These are phyloP conservation scores for Fusarium pseudocircinatum DNA, from an alignment of 2,329 filamentous ascomycete genomes.

Conservation along the genomic window DNA sequence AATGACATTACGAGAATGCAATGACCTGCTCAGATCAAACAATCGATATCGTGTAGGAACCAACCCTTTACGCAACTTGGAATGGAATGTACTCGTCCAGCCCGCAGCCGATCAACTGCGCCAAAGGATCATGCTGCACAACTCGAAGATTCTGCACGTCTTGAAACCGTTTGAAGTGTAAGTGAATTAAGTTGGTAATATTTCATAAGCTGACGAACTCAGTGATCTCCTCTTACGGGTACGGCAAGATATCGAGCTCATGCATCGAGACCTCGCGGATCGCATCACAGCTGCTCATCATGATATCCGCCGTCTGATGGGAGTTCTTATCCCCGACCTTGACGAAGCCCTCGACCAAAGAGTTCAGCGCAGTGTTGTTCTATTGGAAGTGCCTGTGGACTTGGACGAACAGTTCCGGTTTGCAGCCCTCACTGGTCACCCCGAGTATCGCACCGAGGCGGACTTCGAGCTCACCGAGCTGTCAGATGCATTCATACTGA, in stretches of 20 bases:
- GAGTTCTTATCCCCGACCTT: conserved; percentile 41
- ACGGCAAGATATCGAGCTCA: conserved; percentile 41
- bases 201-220: not conserved
- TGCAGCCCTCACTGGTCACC: conserved; percentile 34
- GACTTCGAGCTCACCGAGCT: conserved; percentile 42
- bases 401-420: conserved; percentile 40
- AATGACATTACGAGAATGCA: conserved; percentile 47
- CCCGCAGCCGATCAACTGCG: conserved; percentile 47
- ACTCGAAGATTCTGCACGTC: conserved; percentile 47
- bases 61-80: conserved; percentile 46
- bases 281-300: conserved; percentile 38
- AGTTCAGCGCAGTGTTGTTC: conserved; percentile 20
- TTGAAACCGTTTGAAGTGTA: conserved; percentile 52
- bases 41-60: conserved; percentile 40
- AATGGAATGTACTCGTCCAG: conserved; percentile 51
- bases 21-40: conserved; percentile 44
- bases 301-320: conserved; percentile 40
- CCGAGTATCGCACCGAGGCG: conserved; percentile 31
- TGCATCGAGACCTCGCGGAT: conserved; percentile 40
- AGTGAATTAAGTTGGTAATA: not conserved
- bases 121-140: conserved; percentile 47
- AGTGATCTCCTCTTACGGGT: conserved; percentile 48
- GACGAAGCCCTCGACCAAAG: conserved; percentile 38
- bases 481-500: conserved; percentile 47
- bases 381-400: conserved; percentile 33